Percentiles rank a stretch among this genome's conserved stretches.
These are phyloP conservation scores for Diaporthe capsici DNA, from an alignment of 2,329 filamentous ascomycete species.

Conservation along the genomic window DNA sequence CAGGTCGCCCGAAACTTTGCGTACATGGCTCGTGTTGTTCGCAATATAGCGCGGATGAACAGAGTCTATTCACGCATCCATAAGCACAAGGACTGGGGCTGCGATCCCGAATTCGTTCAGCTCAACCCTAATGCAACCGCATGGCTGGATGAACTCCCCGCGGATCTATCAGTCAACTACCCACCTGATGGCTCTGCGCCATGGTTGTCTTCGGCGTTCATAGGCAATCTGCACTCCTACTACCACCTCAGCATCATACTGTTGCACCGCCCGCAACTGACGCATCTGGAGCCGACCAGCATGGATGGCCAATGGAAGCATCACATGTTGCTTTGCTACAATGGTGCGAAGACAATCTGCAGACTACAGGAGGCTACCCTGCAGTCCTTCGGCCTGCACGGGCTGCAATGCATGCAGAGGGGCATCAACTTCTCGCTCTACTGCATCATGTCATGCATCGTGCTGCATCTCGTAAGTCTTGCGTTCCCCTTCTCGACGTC, in stretches of 20 bases:
- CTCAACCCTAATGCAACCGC: conserved; percentile 82
- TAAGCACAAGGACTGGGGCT: conserved; percentile 84
- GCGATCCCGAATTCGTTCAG: conserved; percentile 85
- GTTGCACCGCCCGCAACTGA: conserved; percentile 88
- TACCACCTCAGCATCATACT: conserved; percentile 89
- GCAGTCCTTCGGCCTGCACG: conserved; percentile 81
- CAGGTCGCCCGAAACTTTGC: conserved; percentile 86
- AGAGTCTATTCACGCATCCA: conserved; percentile 80
- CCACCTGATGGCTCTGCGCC: conserved; percentile 84
- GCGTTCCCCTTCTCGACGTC: conserved; percentile 17
- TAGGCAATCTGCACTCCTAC: conserved; percentile 91
- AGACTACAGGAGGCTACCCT: conserved; percentile 88
- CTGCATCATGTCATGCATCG: conserved; percentile 88
- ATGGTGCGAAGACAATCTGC: conserved; percentile 87
- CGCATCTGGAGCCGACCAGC: conserved; percentile 79
- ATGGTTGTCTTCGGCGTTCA: conserved; percentile 87
- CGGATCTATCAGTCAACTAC: conserved; percentile 83
- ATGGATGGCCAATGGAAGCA: conserved; percentile 85
- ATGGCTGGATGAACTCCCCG: conserved; percentile 83
- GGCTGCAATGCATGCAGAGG: conserved; percentile 91
- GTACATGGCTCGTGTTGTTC: conserved; percentile 83
- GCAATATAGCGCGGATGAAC: conserved; percentile 84
- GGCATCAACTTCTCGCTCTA: conserved; percentile 98
- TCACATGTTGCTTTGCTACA: conserved; percentile 89
- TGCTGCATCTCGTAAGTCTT: conserved; percentile 86